Evolutionary conservation across 192 early-diverging fungal genomes (phyloP).

Genomic region (Dissophora globulifera): DNA sequence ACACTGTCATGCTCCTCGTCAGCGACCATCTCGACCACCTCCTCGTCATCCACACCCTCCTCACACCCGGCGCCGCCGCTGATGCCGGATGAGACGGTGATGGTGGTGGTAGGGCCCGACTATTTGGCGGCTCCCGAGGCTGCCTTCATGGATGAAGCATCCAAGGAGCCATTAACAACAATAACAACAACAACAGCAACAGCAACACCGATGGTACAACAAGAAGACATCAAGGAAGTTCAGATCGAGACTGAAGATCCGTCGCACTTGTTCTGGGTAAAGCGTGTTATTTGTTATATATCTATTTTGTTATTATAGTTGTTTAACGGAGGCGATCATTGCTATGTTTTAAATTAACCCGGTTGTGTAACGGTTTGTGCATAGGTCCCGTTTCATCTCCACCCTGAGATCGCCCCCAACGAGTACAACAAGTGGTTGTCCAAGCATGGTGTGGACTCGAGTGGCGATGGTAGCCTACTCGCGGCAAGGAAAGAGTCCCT

Average conservation of each 20-base stretch:
- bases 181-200: background rate
- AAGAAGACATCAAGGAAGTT: constrained; percentile 47
- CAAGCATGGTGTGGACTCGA: constrained; percentile 46
- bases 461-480: constrained; percentile 13
- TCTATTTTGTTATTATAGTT: too few species aligned
- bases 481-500: constrained; percentile 27
- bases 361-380: background rate
- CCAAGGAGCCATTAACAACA: too few species aligned
- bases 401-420: constrained; percentile 61
- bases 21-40: background rate
- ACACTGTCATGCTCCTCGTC: constrained; percentile 15
- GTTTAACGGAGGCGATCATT: too few species aligned
- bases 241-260: constrained; percentile 54
- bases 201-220: background rate
- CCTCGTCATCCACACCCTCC: background rate
- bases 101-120: too few species aligned
- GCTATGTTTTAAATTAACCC: constrained; percentile 5
- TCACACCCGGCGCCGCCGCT: constrained; percentile 1
- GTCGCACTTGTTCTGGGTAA: constrained; percentile 59
- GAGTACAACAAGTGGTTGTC: constrained; percentile 57
- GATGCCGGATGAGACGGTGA: too few species aligned
- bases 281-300: background rate
- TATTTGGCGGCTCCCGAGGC: too few species aligned
- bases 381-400: constrained; percentile 55
- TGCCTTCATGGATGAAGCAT: too few species aligned